Base-by-base conservation (phyloP, 2,329 filamentous ascomycete genomes). In the Fusarium heterosporum region DNA sequence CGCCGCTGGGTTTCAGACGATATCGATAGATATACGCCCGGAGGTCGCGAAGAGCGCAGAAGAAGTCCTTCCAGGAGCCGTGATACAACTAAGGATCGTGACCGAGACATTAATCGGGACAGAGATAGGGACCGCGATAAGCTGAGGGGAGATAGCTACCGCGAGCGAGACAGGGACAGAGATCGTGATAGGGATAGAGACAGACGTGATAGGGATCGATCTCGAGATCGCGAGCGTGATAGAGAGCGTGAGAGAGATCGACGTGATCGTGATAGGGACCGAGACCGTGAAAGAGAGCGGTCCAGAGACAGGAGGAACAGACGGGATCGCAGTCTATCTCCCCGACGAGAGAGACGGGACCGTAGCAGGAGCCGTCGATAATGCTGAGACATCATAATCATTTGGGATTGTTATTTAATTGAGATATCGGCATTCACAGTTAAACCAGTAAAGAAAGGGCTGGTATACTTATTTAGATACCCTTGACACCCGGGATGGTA, bases 21-120 rank as follows among this genome's bases (percentile, higher is more conserved):
- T 43, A 73, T 76, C 63, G 83, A 85, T 70, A 79, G 82, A 22
- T 85, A 85, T 64, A 79, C 80, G 49, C 82, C 82, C 25, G 75
- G 74, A 56, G 82, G 79, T 29, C 80, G 83, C 16, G 78, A 81
- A 12, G 78, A 80, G 14, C 72, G 79, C 22, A 74, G 77, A 22
- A 72, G 76, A 32, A 80, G 76, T 55, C 74, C 75, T 30, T 79
- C 79, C 39, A 73, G 75, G 16, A 78, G 75, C 61, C 72, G 77
- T 5, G 77, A 77, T 17, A 67, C 72, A 26, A 69, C 77, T 41
- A 74, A 78, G 14, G 73, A 73, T n/a, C 54, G 73, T 26, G 75
- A 79, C 17, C 74, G 80, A 19, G 78, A 78, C n/a, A 61, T 66
- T 3, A 50, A 74, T 9, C 29, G 71, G 62, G 74, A 14, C 63